Evolutionary conservation across 2,329 filamentous ascomycete genomes (phyloP).

Genomic region (Phoma sp.): DNA sequence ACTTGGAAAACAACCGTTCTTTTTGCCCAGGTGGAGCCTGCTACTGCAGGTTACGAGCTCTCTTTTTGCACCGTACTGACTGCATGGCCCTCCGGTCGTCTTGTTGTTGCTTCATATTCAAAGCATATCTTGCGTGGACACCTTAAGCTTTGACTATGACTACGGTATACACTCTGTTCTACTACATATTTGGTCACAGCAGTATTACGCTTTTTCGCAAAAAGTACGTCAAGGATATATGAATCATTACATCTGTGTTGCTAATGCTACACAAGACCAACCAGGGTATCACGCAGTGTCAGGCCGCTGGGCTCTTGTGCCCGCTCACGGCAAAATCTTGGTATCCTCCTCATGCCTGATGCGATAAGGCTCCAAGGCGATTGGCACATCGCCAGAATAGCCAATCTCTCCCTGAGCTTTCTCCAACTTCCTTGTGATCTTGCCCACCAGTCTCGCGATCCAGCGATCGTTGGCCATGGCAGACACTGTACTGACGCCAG

Average conservation of each 20-base stretch:
- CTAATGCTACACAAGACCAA: slow-evolving; percentile 2
- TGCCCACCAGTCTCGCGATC: slow-evolving; percentile 62
- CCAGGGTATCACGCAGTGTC: slow-evolving; percentile 21
- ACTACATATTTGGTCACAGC: no score
- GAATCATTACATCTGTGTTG: background rate
- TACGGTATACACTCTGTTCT: no score
- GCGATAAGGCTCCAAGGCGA: slow-evolving; percentile 51
- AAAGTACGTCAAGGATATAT: background rate
- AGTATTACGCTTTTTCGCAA: background rate
- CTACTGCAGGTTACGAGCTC: no score
- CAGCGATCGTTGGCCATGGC: slow-evolving; percentile 61
- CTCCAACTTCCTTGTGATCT: slow-evolving; percentile 57
- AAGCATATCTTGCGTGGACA: no score
- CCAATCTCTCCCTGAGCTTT: slow-evolving; percentile 58
- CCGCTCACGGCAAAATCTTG: slow-evolving; percentile 44
- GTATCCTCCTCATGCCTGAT: slow-evolving; percentile 38
- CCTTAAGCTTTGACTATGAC: no score
- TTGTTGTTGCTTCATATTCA: no score
- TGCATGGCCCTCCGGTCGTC: no score
- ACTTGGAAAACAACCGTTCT: no score
- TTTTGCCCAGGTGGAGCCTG: no score
- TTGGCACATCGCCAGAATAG: slow-evolving; percentile 57
- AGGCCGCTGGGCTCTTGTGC: background rate
- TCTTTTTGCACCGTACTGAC: no score
- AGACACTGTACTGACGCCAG: slow-evolving; percentile 48